phyloP scores from a whole-genome alignment of 1,139 yeast species.

The Arxiozyma heterogenica region DNA sequence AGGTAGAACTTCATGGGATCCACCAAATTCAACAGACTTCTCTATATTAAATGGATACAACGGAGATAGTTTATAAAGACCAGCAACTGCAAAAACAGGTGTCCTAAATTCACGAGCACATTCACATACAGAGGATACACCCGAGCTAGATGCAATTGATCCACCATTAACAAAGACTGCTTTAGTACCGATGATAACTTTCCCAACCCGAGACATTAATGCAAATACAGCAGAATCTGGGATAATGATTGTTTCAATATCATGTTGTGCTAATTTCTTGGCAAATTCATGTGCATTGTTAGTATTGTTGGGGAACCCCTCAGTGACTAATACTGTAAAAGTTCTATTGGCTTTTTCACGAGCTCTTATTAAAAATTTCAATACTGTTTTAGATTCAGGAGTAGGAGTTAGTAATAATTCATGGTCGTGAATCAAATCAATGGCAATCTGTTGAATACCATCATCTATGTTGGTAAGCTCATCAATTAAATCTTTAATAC shows the following conservation, averaged over 20 bases:
- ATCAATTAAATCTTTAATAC: conserved; percentile 85
- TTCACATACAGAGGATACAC: conserved; percentile 88
- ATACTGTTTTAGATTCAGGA: conserved; percentile 82
- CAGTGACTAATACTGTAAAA: conserved; percentile 88
- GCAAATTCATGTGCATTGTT: conserved; percentile 72
- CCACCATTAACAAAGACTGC: conserved; percentile 97
- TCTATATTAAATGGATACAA: conserved; percentile 88
- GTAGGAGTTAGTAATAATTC: conserved; percentile 90
- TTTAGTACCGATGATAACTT: conserved; percentile 85
- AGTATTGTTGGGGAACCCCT: conserved; percentile 82
- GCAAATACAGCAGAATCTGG: conserved; percentile 94
- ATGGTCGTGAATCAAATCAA: conserved; percentile 89
- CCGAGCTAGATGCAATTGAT: conserved; percentile 69
- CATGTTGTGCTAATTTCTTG: conserved; percentile 67
- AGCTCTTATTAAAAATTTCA: conserved; percentile 79
- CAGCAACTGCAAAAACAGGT: conserved; percentile 93
- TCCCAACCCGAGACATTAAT: conserved; percentile 94
- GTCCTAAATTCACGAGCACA: conserved; percentile 92
- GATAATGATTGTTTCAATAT: conserved; percentile 81
- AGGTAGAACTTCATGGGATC: conserved; percentile 41
- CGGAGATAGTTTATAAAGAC: conserved; percentile 87
- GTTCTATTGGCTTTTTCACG: conserved; percentile 65
- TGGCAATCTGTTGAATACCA: conserved; percentile 81
- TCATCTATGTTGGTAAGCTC: conserved; percentile 87
- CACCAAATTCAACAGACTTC: conserved; percentile 85